phyloP scores from a whole-genome alignment of 169 alveolate species.

The Plasmodium knowlesi region DNA sequence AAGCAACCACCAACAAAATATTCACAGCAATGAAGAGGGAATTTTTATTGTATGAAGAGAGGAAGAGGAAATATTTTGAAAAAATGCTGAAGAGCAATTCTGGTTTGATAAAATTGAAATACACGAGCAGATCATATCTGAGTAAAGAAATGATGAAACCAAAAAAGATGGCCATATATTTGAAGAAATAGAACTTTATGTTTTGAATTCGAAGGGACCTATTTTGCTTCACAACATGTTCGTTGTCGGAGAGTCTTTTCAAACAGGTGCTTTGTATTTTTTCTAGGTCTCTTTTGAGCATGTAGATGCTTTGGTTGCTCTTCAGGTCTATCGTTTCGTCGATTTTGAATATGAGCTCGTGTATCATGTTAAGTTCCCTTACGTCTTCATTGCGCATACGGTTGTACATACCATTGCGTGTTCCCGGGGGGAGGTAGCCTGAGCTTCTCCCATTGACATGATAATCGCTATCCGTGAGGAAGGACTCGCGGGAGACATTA shows the following conservation, averaged over 20 bases:
- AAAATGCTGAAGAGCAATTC: constrained; percentile 47
- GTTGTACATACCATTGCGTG: not conserved
- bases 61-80: constrained; percentile 55
- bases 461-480: not conserved
- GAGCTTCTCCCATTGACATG: not conserved
- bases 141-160: constrained; percentile 58
- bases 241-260: constrained; percentile 22
- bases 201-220: constrained; percentile 54
- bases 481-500: not conserved
- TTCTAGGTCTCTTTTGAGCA: constrained; percentile 53
- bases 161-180: constrained; percentile 48
- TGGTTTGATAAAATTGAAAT: constrained; percentile 56
- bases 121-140: constrained; percentile 61
- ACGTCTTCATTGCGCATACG: constrained; percentile 17
- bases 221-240: constrained; percentile 39
- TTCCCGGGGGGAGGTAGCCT: not conserved
- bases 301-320: constrained; percentile 64
- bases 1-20: constrained; percentile 2
- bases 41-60: constrained; percentile 64
- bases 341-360: constrained; percentile 35
- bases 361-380: constrained; percentile 50
- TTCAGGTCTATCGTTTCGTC: constrained; percentile 57
- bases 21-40: constrained; percentile 49
- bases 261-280: constrained; percentile 38
- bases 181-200: constrained; percentile 54